phyloP scores from a whole-genome alignment of 306 rosid genomes.

The Hippophae tibetana region DNA sequence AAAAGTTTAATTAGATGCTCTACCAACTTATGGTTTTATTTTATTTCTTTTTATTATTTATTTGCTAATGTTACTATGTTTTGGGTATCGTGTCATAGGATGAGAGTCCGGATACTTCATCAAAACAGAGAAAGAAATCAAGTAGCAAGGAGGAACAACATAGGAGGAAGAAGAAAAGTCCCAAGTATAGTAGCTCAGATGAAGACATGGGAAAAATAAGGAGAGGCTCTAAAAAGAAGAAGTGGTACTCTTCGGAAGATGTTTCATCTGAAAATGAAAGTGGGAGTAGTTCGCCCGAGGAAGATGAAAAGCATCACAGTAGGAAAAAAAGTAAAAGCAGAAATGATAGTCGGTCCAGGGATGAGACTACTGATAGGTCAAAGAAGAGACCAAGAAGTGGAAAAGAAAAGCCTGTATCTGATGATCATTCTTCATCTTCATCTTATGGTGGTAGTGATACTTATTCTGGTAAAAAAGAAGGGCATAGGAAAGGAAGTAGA shows the following conservation, averaged over 20 bases:
- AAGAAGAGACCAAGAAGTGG: constrained; percentile 25
- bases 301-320: constrained; percentile 23
- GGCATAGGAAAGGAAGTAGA: constrained; percentile 5
- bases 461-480: too few relatives aligned
- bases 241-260: constrained; percentile 64
- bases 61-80: not conserved
- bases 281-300: constrained; percentile 19
- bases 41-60: not conserved
- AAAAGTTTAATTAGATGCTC: constrained; percentile 1
- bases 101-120: constrained; percentile 24
- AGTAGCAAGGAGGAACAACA: constrained; percentile 23
- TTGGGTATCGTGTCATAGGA: constrained; percentile 1
- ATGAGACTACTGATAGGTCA: constrained; percentile 24
- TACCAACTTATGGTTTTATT: not conserved
- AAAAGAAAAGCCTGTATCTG: constrained; percentile 5
- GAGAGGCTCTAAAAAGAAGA: constrained; percentile 47
- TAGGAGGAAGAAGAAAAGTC: constrained; percentile 36
- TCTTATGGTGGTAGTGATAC: too few relatives aligned
- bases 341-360: constrained; percentile 14
- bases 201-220: constrained; percentile 42
- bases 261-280: constrained; percentile 41
- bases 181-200: constrained; percentile 39
- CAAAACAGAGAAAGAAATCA: constrained; percentile 24
- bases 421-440: too few relatives aligned
- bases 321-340: constrained; percentile 34